Percentiles rank a stretch among this genome's conserved stretches.
Evolutionary conservation across 345 rosid species (phyloP).

Genomic region (Cardamine chenopodiifolia): DNA sequence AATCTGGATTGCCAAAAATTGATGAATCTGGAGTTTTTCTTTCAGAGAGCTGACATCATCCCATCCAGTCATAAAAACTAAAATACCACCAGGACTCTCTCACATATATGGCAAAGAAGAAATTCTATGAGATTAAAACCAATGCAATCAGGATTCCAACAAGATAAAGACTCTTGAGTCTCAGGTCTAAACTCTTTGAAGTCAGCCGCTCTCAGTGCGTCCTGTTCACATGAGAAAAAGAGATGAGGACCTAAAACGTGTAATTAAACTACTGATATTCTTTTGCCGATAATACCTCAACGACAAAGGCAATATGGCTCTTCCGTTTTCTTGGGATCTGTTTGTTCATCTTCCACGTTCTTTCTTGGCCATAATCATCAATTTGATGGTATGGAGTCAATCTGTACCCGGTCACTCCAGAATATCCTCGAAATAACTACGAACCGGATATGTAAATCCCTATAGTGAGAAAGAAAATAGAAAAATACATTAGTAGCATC

Average conservation of each 20-base stretch:
- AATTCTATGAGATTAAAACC: constrained; percentile 90
- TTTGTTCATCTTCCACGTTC: constrained; percentile 79
- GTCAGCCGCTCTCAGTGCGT: constrained; percentile 72
- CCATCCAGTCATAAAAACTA: constrained; percentile 97
- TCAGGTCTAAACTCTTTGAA: constrained; percentile 58
- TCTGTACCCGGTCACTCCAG: constrained; percentile 73
- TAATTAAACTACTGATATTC: constrained; percentile 14
- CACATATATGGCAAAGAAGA: constrained; percentile 66
- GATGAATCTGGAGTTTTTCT: constrained; percentile 78
- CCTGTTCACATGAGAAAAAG: constrained; percentile 49
- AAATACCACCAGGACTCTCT: constrained; percentile 78
- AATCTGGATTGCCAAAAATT: constrained; percentile 69
- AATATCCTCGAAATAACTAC: constrained; percentile 73
- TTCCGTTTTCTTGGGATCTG: constrained; percentile 84
- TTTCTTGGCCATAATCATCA: constrained; percentile 95
- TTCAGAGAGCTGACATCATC: constrained; percentile 88
- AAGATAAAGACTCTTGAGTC: constrained; percentile 72
- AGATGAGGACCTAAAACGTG: constrained; percentile 22
- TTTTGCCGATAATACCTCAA: constrained; percentile 61
- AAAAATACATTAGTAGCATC: background rate
- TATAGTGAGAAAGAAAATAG: constrained; percentile 43
- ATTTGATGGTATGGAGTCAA: constrained; percentile 79
- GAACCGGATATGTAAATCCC: constrained; percentile 87
- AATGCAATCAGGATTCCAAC: constrained; percentile 93
- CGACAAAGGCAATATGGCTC: constrained; percentile 78